phyloP scores from a whole-genome alignment of 495 filamentous ascomycete genomes.

The Cercophora newfieldiana region DNA sequence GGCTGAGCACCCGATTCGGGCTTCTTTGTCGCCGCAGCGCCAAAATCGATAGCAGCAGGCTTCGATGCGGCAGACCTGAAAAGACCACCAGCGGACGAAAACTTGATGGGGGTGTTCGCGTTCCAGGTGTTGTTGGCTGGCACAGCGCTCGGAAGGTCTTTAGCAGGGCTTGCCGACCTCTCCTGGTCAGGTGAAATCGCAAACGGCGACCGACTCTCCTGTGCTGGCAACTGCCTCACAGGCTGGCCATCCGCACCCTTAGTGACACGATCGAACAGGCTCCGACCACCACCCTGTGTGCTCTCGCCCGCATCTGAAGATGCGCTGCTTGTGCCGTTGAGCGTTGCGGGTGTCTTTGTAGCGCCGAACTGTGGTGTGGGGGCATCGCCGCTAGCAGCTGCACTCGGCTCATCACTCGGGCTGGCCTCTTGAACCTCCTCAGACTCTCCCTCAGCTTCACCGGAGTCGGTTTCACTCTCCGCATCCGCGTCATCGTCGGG shows the following conservation, averaged over 20 bases:
- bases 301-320: slow-evolving; percentile 40
- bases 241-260: slow-evolving; percentile 51
- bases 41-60: slow-evolving; percentile 33
- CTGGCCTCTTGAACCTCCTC: slow-evolving; percentile 41
- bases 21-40: slow-evolving; percentile 23
- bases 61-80: slow-evolving; percentile 36
- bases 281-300: slow-evolving; percentile 46
- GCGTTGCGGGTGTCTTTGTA: slow-evolving; percentile 21
- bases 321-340: slow-evolving; percentile 31
- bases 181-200: slow-evolving; percentile 34
- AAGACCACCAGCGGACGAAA: slow-evolving; percentile 32
- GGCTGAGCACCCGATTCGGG: slow-evolving; percentile 19
- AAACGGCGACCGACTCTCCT: slow-evolving; percentile 29
- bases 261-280: slow-evolving; percentile 60
- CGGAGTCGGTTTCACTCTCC: slow-evolving; percentile 49
- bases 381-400: slow-evolving; percentile 35
- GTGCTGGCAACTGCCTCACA: slow-evolving; percentile 36
- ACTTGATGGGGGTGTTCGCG: slow-evolving; percentile 41
- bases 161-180: slow-evolving; percentile 33
- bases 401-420: slow-evolving; percentile 35
- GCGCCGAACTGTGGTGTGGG: slow-evolving; percentile 37
- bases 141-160: slow-evolving; percentile 36
- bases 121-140: slow-evolving; percentile 51
- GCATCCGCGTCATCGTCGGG: slow-evolving; percentile 46
- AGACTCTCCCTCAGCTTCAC: slow-evolving; percentile 44